Evolutionary conservation across 1,284 basidiomycete species (phyloP), one percentile per base, ranked within the genome.

Genomic region (Moniliophthora roreri): DNA sequence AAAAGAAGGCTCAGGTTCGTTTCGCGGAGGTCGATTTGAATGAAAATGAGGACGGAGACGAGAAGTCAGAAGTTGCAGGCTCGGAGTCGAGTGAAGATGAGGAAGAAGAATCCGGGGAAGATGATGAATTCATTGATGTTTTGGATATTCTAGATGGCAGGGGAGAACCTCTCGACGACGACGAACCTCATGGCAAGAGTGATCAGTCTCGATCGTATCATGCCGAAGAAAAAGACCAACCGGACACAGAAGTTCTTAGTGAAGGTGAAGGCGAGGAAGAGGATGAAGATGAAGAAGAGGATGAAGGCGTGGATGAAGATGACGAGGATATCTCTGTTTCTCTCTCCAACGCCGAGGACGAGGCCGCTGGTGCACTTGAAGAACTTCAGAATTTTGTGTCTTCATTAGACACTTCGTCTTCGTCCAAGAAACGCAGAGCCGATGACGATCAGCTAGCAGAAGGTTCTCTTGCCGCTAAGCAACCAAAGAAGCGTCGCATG

Each of bases 361-460:
- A 72, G 16, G 74, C 76, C 18, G 77, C 79, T 4, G 79, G 78
- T 46, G 87, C 84, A 1, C 73, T 93, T 4, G 80, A 84, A 35
- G 78, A 82, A 35, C 82, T 95, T 1, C 82, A 86, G 56, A 75
- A 70, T 6, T 91, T 93, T 60, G 83, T 95, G 44, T 79, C 84
- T 1, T 75, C 69, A n/a, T 82, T 95, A 50, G 84, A 88, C 54
- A 66, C 79, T 0, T 71, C 54, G n/a, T 42, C 52, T 7, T 16
- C 18, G 4, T 26, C 80, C 13, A 81, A 80, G 60, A 95, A 96
- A 70, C 84, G 92, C 55, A 93, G 92, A 69, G 79, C 80, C 0
- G 66, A 73, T 24, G 65, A 66, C 16, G 70, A 67, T 4, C 72
- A 70, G 15, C 60, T 61, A 7, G 59, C 54, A 2, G 61, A 65